phyloP scores from a whole-genome alignment of 148 eudicot species.

The Beta vulgaris region DNA sequence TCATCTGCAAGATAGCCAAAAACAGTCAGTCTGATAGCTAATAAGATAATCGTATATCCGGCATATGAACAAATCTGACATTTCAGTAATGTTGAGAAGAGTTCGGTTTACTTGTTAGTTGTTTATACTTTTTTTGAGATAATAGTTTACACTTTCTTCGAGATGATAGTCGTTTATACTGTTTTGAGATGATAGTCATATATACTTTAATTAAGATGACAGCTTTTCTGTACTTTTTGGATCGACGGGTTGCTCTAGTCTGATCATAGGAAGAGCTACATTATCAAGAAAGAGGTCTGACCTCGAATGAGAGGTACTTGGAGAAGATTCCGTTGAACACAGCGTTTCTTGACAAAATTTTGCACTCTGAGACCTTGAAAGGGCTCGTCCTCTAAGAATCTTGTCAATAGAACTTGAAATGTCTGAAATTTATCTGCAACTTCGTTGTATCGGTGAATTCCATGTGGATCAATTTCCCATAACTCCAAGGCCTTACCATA shows the following conservation, averaged over 20 bases:
- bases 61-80: no score
- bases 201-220: no score
- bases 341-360: constrained; percentile 64
- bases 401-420: constrained; percentile 81
- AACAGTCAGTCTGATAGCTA: neutral
- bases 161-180: no score
- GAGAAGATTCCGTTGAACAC: constrained; percentile 65
- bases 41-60: neutral
- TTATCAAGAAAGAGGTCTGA: constrained; percentile 16
- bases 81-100: no score
- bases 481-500: constrained; percentile 81
- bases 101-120: no score
- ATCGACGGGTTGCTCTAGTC: neutral
- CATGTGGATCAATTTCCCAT: constrained; percentile 73
- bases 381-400: constrained; percentile 79
- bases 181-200: no score
- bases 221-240: no score
- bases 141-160: no score
- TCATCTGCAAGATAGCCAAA: constrained; percentile 55
- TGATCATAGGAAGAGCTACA: neutral
- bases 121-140: no score
- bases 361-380: constrained; percentile 83
- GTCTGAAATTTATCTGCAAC: constrained; percentile 91
- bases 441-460: constrained; percentile 51
- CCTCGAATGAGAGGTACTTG: constrained; percentile 93